Evolutionary conservation across 345 rosid species (phyloP).

Genomic region (Laguncularia racemosa): DNA sequence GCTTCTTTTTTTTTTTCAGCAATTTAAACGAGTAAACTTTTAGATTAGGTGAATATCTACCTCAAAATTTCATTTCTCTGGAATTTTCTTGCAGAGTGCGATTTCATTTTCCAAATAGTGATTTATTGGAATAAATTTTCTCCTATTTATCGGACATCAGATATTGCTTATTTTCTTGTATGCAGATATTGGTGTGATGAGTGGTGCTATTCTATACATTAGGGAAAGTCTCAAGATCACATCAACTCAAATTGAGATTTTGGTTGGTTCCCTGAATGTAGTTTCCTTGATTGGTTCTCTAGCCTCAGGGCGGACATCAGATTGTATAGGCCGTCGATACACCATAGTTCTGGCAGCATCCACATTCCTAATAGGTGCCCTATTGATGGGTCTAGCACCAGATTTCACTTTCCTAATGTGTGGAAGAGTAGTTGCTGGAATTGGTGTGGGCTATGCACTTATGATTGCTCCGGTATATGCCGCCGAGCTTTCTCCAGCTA

Average conservation of each 20-base stretch:
- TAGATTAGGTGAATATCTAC: too few species aligned
- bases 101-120: too few species aligned
- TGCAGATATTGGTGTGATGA: conserved; percentile 39
- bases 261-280: conserved; percentile 40
- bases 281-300: conserved; percentile 43
- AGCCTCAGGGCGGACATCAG: conserved; percentile 53
- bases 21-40: too few species aligned
- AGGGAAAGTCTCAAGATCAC: conserved; percentile 30
- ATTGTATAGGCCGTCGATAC: conserved; percentile 47
- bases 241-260: conserved; percentile 31
- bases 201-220: conserved; percentile 12
- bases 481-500: conserved; percentile 47
- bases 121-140: too few species aligned
- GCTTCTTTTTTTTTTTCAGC: too few species aligned
- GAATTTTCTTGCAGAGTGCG: too few species aligned
- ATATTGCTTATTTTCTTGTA: too few species aligned
- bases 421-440: conserved; percentile 47
- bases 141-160: too few species aligned
- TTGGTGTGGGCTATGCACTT: conserved; percentile 52
- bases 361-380: conserved; percentile 37
- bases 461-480: conserved; percentile 53
- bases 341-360: conserved; percentile 55
- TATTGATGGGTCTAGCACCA: conserved; percentile 49
- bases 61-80: too few species aligned
- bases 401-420: conserved; percentile 28